Percentiles rank a stretch among this genome's conserved stretches.
Evolutionary conservation across 441 rosid species (phyloP).

Genomic region (Jatropha podagrica): DNA sequence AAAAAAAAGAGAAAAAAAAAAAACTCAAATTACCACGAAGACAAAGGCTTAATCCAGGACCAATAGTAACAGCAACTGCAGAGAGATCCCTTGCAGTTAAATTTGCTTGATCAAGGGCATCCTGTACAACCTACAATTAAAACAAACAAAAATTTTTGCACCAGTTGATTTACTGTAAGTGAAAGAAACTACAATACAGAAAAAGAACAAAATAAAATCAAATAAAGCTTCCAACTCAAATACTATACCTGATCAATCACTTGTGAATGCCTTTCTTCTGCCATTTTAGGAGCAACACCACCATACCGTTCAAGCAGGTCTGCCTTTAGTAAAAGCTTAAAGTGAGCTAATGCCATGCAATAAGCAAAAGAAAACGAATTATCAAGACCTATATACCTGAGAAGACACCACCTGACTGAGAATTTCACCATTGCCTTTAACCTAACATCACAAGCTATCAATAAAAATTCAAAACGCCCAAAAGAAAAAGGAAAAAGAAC

Average conservation of each 20-base stretch:
- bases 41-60: slow-evolving; percentile 96
- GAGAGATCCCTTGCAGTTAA: slow-evolving; percentile 67
- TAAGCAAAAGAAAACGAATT: background rate
- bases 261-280: slow-evolving; percentile 82
- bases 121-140: slow-evolving; percentile 71
- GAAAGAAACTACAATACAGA: background rate
- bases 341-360: slow-evolving; percentile 21
- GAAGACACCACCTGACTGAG: slow-evolving; percentile 93
- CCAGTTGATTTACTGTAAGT: background rate
- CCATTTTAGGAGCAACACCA: slow-evolving; percentile 96
- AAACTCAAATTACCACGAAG: slow-evolving; percentile 69
- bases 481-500: background rate
- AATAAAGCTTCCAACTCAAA: background rate
- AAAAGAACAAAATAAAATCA: too few species aligned
- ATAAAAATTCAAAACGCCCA: slow-evolving; percentile 5
- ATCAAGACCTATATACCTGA: slow-evolving; percentile 51
- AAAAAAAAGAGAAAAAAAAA: background rate
- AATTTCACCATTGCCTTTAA: slow-evolving; percentile 74
- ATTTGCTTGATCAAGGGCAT: slow-evolving; percentile 71
- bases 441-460: slow-evolving; percentile 39
- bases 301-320: slow-evolving; percentile 80
- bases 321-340: slow-evolving; percentile 50
- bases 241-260: slow-evolving; percentile 70
- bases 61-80: slow-evolving; percentile 99
- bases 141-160: background rate